These are phyloP conservation scores for Phaeolepiota aurea DNA, from an alignment of 768 basidiomycete genomes.

Conservation along the genomic window DNA sequence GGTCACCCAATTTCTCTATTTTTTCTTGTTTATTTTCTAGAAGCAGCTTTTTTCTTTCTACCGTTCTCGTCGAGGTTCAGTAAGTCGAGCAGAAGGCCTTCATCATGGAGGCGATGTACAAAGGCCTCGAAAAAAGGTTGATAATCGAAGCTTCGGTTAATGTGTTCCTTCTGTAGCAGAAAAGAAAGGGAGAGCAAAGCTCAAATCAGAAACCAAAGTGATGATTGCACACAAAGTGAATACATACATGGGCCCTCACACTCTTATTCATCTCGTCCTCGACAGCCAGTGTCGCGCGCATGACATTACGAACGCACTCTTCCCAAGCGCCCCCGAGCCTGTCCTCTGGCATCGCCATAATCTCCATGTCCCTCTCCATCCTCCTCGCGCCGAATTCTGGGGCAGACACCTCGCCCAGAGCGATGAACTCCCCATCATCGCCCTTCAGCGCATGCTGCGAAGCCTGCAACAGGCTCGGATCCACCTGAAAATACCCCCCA, in stretches of 20 bases:
- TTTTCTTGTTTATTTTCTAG: neutral
- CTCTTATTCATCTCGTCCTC: slow-evolving; percentile 45
- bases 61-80: slow-evolving; percentile 29
- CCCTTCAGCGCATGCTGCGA: slow-evolving; percentile 18
- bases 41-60: neutral
- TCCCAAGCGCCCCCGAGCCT: slow-evolving; percentile 37
- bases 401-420: slow-evolving; percentile 25
- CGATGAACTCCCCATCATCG: slow-evolving; percentile 11
- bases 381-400: slow-evolving; percentile 35
- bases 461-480: slow-evolving; percentile 21
- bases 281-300: slow-evolving; percentile 28
- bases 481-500: no score
- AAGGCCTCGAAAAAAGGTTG: slow-evolving; percentile 51
- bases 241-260: slow-evolving; percentile 33
- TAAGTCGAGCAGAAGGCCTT: slow-evolving; percentile 36
- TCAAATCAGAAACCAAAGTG: no score
- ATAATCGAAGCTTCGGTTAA: slow-evolving; percentile 55
- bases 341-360: slow-evolving; percentile 33
- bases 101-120: slow-evolving; percentile 29
- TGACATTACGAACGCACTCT: slow-evolving; percentile 29
- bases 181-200: neutral
- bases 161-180: slow-evolving; percentile 38
- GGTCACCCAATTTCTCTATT: neutral
- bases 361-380: slow-evolving; percentile 31
- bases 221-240: neutral